A percentile compares a stretch with the other conserved stretches of the same genome.
phyloP scores from a whole-genome alignment of 2,329 filamentous ascomycete genomes.

The Alternaria arbusti region DNA sequence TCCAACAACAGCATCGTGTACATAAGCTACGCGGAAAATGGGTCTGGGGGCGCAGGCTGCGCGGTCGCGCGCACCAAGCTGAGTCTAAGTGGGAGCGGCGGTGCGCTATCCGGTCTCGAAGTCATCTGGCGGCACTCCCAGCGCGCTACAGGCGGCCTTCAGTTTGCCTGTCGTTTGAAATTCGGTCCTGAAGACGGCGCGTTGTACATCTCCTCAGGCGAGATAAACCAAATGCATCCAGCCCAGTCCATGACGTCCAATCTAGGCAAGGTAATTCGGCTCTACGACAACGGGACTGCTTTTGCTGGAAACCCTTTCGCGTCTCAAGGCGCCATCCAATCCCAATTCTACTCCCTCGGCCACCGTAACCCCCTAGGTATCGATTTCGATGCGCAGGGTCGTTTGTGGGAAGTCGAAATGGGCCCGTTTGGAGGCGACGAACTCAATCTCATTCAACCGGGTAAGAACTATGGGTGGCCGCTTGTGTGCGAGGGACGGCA shows the following conservation, averaged over 20 bases:
- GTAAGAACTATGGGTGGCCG: neutral
- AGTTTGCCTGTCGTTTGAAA: neutral
- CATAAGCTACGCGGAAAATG: neutral
- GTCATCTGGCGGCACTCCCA: neutral
- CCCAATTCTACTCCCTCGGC: neutral
- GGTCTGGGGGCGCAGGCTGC: neutral
- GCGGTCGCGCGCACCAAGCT: neutral
- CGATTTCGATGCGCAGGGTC: neutral
- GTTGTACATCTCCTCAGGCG: neutral
- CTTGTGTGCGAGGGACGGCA: neutral
- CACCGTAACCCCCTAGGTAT: neutral
- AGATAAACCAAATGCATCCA: neutral
- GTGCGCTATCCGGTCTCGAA: neutral
- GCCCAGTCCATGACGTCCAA: neutral
- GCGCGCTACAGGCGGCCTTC: neutral
- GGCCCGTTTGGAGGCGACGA: neutral
- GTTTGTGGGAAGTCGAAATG: neutral
- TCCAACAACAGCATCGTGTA: neutral
- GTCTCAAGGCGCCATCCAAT: neutral
- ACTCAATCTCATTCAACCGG: neutral
- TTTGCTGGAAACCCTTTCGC: neutral
- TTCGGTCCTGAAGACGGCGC: neutral
- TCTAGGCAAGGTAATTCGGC: neutral
- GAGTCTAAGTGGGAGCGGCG: neutral
- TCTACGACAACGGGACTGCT: neutral